Base-by-base conservation (phyloP, 352 stramenopile species). In the Pythium chondricola region DNA sequence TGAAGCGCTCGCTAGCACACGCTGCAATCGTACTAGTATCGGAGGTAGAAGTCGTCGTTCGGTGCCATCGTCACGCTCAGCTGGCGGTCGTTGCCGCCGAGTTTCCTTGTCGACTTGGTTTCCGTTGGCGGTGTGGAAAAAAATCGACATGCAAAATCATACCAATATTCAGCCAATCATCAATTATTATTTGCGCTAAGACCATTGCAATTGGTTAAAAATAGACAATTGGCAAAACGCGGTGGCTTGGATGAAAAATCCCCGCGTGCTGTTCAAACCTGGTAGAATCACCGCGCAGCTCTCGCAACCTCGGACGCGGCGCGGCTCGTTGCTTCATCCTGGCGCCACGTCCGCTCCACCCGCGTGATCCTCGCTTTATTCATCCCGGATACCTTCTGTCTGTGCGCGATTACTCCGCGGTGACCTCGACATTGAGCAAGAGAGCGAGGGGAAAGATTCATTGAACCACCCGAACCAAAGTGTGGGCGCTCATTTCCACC, bases 21-120 rank as follows among this genome's bases (percentile, higher is more conserved):
- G 62, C 86, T 96, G 35, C 25, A 48, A 13, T 76, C 77, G 68
- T 57, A 93, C 82, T 93, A 93, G 68, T 93, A 93, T 52, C 82
- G 82, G 48, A 93, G 56, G 65, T 93, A 93, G 63, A 93, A 93
- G 42, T 91, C 82, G 63, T 91, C 74, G 55, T 77, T 55, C 44
- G 65, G 58, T 11, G 76, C 55, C 82, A 93, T 93, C 36, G 29
- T 8, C 13, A 33, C 29, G 29, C 29, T 8, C 8, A 33, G 29
- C 14, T 56, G 17, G 10, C 25, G 18, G n/a, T 36, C 24, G 42
- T 52, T 25, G 51, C 39, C 27, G 20, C 43, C 24, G 18, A 26
- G 43, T 48, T 61, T 32, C 39, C 36, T 52, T 51, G 45, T n/a
- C 21, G 59, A 21, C 18, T 29, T 4, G 27, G 33, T 58, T 44